A percentile compares a stretch with the other conserved stretches of the same genome.
Conservation (phyloP, 768 basidiomycete genomes). For the Tylopilus vinaceipallidus region DNA sequence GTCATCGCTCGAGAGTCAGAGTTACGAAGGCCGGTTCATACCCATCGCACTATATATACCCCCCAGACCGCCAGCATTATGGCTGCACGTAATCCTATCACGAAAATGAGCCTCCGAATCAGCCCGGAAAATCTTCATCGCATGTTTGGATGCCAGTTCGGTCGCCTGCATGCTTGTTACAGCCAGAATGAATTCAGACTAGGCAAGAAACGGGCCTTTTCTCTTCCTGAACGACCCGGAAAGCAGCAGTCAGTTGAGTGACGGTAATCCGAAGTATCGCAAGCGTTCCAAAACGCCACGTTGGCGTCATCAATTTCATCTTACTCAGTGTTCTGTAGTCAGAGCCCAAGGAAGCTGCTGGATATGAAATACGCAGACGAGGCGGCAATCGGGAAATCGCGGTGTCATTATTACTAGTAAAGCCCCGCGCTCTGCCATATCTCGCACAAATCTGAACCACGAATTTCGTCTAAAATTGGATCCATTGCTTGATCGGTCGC, state of each 20-base stretch:
- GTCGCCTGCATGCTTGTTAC: not conserved
- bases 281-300: no score
- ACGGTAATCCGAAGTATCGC: no score
- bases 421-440: no score
- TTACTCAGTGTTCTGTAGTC: no score
- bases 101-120: not conserved
- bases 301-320: not conserved
- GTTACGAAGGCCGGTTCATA: not conserved
- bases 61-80: not conserved
- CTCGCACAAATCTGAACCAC: no score
- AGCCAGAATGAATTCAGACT: not conserved
- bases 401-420: no score
- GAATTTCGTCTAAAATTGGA: no score
- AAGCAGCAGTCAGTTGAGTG: no score
- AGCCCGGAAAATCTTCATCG: not conserved
- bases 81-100: not conserved
- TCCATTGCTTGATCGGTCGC: no score
- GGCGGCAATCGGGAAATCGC: no score
- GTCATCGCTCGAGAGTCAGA: conserved; percentile 3
- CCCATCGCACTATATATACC: conserved; percentile 2
- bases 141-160: not conserved
- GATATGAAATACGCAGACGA: no score
- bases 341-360: not conserved
- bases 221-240: not conserved
- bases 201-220: not conserved